Conservation (phyloP, 495 filamentous ascomycete genomes). For the Aspergillus incahuasiensis region DNA sequence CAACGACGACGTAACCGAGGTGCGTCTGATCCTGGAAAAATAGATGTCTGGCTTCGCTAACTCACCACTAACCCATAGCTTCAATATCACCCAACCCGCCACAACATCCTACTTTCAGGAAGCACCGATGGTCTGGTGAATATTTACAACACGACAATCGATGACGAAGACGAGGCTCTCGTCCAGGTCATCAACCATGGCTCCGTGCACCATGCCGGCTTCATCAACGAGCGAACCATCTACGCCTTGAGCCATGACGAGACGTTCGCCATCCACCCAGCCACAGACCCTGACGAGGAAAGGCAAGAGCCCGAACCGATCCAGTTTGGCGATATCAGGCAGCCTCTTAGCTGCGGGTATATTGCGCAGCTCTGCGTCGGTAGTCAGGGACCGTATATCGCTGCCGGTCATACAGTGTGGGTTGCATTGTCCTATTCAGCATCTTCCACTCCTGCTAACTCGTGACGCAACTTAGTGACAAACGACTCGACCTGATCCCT, state of each 20-base stretch:
- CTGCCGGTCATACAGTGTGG: constrained; percentile 42
- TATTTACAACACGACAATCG: constrained; percentile 67
- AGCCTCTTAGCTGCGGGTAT: constrained; percentile 72
- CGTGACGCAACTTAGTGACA: constrained; percentile 42
- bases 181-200: constrained; percentile 83
- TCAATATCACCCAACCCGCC: constrained; percentile 62
- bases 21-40: constrained; percentile 23
- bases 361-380: constrained; percentile 65
- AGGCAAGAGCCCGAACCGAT: constrained; percentile 46
- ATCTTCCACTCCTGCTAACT: constrained; percentile 8
- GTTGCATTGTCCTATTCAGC: constrained; percentile 8
- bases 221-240: constrained; percentile 62
- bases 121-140: constrained; percentile 92
- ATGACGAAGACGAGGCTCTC: constrained; percentile 82
- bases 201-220: constrained; percentile 82
- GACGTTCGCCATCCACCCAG: constrained; percentile 69
- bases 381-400: constrained; percentile 42
- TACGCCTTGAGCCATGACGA: constrained; percentile 80
- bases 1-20: constrained; percentile 87
- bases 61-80: constrained; percentile 39
- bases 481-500: constrained; percentile 64
- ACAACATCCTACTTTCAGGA: constrained; percentile 69
- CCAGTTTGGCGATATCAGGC: constrained; percentile 73
- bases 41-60: background rate
- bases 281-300: constrained; percentile 54